phyloP scores from a whole-genome alignment of 129 eudicot genomes.

The Flaveria ramosissima region DNA sequence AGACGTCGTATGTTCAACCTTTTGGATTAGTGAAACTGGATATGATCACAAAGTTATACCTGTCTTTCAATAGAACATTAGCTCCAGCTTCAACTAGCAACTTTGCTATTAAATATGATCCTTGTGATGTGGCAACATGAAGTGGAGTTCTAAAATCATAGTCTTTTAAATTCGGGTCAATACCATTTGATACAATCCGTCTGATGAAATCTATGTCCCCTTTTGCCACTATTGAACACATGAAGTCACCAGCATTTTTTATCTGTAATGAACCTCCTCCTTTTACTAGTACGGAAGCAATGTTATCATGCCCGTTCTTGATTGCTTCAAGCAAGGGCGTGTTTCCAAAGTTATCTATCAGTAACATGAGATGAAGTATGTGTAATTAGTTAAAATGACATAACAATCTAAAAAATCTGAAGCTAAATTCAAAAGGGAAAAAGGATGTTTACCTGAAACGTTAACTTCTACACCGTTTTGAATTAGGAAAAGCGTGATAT shows the following conservation, averaged over 20 bases:
- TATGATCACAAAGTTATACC: conserved; percentile 39
- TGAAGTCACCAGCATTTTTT: conserved; percentile 60
- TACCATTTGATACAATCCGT: conserved; percentile 57
- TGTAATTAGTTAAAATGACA: conserved; percentile 1
- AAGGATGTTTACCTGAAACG: conserved; percentile 48
- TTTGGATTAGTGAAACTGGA: background rate
- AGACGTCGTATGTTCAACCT: background rate
- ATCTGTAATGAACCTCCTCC: conserved; percentile 61
- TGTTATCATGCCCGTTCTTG: conserved; percentile 64
- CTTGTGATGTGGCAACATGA: conserved; percentile 87
- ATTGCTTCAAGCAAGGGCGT: conserved; percentile 88
- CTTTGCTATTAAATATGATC: conserved; percentile 71
- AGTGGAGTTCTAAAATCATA: conserved; percentile 87
- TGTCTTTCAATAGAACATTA: conserved; percentile 75
- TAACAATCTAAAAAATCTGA: background rate
- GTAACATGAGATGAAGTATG: conserved; percentile 18
- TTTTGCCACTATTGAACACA: conserved; percentile 67
- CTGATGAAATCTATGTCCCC: conserved; percentile 75
- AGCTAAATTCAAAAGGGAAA: background rate
- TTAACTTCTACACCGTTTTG: conserved; percentile 63
- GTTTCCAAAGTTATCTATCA: conserved; percentile 75
- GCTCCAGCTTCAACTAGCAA: conserved; percentile 86
- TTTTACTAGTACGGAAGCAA: conserved; percentile 61
- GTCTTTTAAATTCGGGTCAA: conserved; percentile 80
- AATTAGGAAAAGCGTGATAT: conserved; percentile 59